Evolutionary conservation across 202 grass and related monocot genomes (phyloP), one percentile per base, ranked within the genome.

Genomic region (Eragrostis tef): DNA sequence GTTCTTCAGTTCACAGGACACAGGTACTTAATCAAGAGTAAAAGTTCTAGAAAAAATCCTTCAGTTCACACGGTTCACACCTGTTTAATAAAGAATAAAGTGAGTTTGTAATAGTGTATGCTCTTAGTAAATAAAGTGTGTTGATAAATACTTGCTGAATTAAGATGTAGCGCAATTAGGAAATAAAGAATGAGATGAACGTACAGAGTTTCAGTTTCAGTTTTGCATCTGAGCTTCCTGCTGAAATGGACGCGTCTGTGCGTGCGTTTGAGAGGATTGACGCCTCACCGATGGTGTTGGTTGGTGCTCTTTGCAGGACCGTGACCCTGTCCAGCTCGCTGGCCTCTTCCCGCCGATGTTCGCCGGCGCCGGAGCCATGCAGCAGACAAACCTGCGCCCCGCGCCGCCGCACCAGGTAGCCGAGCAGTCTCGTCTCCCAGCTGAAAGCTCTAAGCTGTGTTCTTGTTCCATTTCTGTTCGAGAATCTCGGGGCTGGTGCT

Each of bases 321-420:
- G 90, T 16, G 90, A 93, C 15, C 71, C 85, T 61, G 89, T 91
- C 75, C 91, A 90, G 74, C 77, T 93, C 73, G 49, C 87, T 7
- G 87, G 94, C 64, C 82, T 97, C 67, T 89, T 93, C 69, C 75
- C 79, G 0, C 91, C 89, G 42, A 66, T 83, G 58, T 87, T 87
- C 66, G 19, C 59, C 27, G 86, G 86, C 29, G 83, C 80, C 71
- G 86, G 84, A 58, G 84, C 77, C 65, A 42, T 93, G 70, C 91
- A 93, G 62, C 63, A 86, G 66, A 83, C 83, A 70, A 87, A 86
- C 79, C 72, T 93, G 44, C 87, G 85, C 67, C 76, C 84, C 20
- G 83, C 70, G 78, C 89, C 83, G 25, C 85, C 87, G 64, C 85
- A 58, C 24, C 84, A 93, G 89, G 94, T 97, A 63, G n/a, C 43